Evolutionary conservation across 2,329 filamentous ascomycete genomes (phyloP), one percentile per base, ranked within the genome.

Genomic region (Plenodomus biglobosus): DNA sequence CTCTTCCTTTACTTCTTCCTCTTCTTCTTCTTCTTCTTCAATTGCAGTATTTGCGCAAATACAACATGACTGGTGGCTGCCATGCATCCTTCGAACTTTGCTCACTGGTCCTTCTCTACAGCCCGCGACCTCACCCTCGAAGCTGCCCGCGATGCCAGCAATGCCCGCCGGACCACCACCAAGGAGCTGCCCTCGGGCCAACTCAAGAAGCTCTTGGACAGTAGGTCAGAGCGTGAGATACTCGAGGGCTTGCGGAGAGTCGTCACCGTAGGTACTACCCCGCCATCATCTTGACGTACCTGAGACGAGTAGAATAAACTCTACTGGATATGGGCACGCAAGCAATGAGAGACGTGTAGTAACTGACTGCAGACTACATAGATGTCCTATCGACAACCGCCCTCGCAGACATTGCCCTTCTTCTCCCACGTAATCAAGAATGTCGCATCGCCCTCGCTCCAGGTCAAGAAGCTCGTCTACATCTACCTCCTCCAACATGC

Each of bases 371-470:
- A 56, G 41, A 45, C 17, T 40, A 35, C 43, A n/a, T 66, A 96
- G 90, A 92, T 97, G 87, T 95, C 96, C 85, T 97, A 96, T 76
- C 85, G 88, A 62, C 89, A 95, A 70, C 87, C 90, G 59, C 66
- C 61, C 22, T 69, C 66, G 40, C 65, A 69, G 41, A 96, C 91
- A 48, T 80, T 95, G 2, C 86, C 89, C 18, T 95, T 92, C 80
- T 99, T 99, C 79, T 95, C 92, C n/a, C 88, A 91, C 19, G 88
- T 99, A 46, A 90, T 99, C 71, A 99, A 99, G 77, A 99, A 97
- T 63, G 90, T 96, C 50, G 92, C 92, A 21, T 96, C 90, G 32
- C 88, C 92, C 13, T 96, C 91, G 64, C 81, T 96, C 63, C 91
- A 95, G 66, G 92, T 97, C 73, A 95, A 96, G 76, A 97, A 97